Evolutionary conservation across 768 basidiomycete genomes (phyloP).

Genomic region (Boletus vermiculosoides): DNA sequence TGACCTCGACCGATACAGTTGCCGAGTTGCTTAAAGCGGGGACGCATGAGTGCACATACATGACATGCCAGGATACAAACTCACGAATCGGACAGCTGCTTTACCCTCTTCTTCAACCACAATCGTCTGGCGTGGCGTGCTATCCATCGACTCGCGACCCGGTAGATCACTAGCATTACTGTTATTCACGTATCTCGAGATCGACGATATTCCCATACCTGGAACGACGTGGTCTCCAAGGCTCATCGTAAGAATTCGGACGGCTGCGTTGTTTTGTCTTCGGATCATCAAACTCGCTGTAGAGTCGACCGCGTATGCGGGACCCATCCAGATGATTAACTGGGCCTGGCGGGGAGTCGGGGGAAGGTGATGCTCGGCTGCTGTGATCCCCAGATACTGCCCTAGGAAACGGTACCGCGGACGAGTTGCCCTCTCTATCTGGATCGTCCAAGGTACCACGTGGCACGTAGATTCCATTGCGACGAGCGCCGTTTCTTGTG

Average conservation of each 20-base stretch:
- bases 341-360: constrained; percentile 32
- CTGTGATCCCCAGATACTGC: constrained; percentile 52
- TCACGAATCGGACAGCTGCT: constrained; percentile 76
- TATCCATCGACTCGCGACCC: constrained; percentile 60
- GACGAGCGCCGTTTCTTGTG: constrained; percentile 46
- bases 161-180: constrained; percentile 67
- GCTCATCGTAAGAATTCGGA: constrained; percentile 69
- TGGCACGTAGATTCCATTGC: constrained; percentile 49
- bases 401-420: constrained; percentile 65
- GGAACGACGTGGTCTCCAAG: constrained; percentile 54
- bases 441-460: constrained; percentile 37
- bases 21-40: constrained; percentile 77
- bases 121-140: constrained; percentile 62
- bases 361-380: constrained; percentile 35
- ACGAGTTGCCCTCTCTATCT: constrained; percentile 36
- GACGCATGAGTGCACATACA: constrained; percentile 10
- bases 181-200: constrained; percentile 49
- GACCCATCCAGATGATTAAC: constrained; percentile 35
- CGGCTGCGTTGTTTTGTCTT: constrained; percentile 51
- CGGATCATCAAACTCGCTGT: constrained; percentile 68
- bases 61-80: constrained; percentile 31
- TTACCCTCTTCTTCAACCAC: constrained; percentile 82
- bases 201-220: constrained; percentile 75
- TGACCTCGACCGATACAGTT: constrained; percentile 97
- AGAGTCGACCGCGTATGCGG: constrained; percentile 59